A percentile compares a stretch with the other conserved stretches of the same genome.
Evolutionary conservation across 2,329 filamentous ascomycete species (phyloP).

Genomic region (Fusarium buharicum): DNA sequence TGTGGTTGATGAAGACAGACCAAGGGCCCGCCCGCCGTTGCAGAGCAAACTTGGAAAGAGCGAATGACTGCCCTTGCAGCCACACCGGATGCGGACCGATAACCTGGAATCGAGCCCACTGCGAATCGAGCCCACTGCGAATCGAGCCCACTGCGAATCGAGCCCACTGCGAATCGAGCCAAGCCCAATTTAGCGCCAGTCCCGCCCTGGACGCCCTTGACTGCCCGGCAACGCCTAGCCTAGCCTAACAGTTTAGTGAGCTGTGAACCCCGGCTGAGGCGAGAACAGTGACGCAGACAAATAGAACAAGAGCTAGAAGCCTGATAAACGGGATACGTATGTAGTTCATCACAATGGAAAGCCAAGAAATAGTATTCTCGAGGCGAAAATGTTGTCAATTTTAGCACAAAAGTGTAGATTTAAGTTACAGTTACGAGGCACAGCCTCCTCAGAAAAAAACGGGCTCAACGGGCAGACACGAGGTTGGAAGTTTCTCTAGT

Average conservation of each 20-base stretch:
- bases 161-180: neutral
- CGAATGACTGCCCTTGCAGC: constrained; percentile 35
- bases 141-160: constrained; percentile 2
- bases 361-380: neutral
- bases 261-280: constrained; percentile 11
- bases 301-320: neutral
- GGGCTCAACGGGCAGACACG: constrained; percentile 29
- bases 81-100: constrained; percentile 43
- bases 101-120: constrained; percentile 16
- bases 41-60: constrained; percentile 34
- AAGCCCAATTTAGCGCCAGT: constrained; percentile 36
- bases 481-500: constrained; percentile 24
- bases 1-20: constrained; percentile 34
- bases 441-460: constrained; percentile 30
- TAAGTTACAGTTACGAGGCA: constrained; percentile 3
- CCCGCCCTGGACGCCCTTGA: constrained; percentile 35
- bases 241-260: neutral
- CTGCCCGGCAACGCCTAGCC: constrained; percentile 31
- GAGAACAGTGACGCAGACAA: constrained; percentile 33
- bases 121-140: neutral
- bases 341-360: neutral
- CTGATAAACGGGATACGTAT: too few relatives aligned
- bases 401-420: neutral
- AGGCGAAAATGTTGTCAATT: neutral
- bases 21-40: constrained; percentile 16